These are phyloP conservation scores for Malassezia slooffiae DNA, from an alignment of 1,284 basidiomycete genomes.

Conservation along the genomic window DNA sequence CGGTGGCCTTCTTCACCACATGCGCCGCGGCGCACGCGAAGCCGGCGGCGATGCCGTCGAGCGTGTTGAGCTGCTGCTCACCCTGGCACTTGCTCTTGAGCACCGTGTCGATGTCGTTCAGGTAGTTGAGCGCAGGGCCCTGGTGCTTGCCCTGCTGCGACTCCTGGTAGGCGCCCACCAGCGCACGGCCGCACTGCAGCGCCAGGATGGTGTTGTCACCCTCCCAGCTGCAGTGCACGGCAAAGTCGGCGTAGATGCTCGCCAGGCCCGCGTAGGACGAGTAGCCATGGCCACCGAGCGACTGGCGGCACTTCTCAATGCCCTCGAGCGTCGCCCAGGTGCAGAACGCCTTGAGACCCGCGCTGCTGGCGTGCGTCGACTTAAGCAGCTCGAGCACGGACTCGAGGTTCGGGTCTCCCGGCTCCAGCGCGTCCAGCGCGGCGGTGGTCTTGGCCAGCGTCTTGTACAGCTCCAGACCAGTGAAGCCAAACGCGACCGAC, in stretches of 20 bases:
- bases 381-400: slow-evolving; percentile 51
- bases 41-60: slow-evolving; percentile 50
- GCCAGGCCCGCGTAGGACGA: slow-evolving; percentile 54
- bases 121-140: slow-evolving; percentile 48
- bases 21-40: slow-evolving; percentile 53
- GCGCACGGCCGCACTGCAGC: slow-evolving; percentile 52
- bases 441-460: slow-evolving; percentile 49
- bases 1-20: slow-evolving; percentile 52
- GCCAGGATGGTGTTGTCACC: slow-evolving; percentile 53
- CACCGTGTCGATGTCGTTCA: slow-evolving; percentile 48
- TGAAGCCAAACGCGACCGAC: slow-evolving; percentile 54
- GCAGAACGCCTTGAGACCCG: slow-evolving; percentile 56
- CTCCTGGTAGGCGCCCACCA: slow-evolving; percentile 51
- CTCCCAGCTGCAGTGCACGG: slow-evolving; percentile 51
- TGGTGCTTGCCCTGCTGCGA: slow-evolving; percentile 50
- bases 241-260: slow-evolving; percentile 52
- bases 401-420: slow-evolving; percentile 45
- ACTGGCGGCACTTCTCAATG: slow-evolving; percentile 53
- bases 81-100: slow-evolving; percentile 48
- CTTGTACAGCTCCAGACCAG: slow-evolving; percentile 48
- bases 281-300: slow-evolving; percentile 55
- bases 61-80: slow-evolving; percentile 48
- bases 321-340: slow-evolving; percentile 54
- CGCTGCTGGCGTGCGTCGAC: slow-evolving; percentile 54
- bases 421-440: slow-evolving; percentile 52